Base-by-base conservation (phyloP, 2,329 filamentous ascomycete species). In the Hymenoscyphus repandus region DNA sequence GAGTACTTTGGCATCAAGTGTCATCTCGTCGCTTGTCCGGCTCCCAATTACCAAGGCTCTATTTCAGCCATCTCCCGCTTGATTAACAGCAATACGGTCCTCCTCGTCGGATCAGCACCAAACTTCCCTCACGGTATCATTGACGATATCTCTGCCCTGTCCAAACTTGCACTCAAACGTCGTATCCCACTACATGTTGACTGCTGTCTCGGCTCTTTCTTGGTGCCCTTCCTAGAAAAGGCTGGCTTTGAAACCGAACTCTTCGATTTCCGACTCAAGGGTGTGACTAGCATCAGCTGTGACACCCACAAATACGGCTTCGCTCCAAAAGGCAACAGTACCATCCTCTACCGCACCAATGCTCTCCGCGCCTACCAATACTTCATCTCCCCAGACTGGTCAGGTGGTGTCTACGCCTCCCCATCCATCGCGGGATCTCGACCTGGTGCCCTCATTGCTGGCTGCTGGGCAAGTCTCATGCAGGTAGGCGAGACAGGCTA, bases 221-320 rank as follows among this genome's bases (percentile, higher is more conserved):
- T 99, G 42, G 82, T 99, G 40, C 90, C 93, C 1, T 90, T 92
- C 74, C 85, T 99, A 39, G 85, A 90, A 57, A 88, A 88, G 65
- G 90, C 93, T n/a, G 93, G 93, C 40, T 97, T 96, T 69, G 89
- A 95, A 56, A 80, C 87, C 18, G 83, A 86, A 60, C 83, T 83
- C 5, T 97, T 97, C 66, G 93, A 99, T 69, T 99, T 99, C 80
- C 83, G 88, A 50, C 83, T 95, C 52, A 90, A 88, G 60, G 93
- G 93, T 62, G 93, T 99, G 34, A 96, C 92, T 3, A 92, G 86
- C 69, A 97, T 99, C 69, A 90, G 85, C 59, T 95, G 91, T 69
- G 93, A 99, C 68, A 99, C 93, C 2, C 93, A 99, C 79, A 99
- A 99, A 70, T 99, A 99, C 68, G 93, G 93, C 34, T 99, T 99